These are phyloP conservation scores for Cucumis cinereus DNA, from an alignment of 306 rosid species.

Conservation along the genomic window DNA sequence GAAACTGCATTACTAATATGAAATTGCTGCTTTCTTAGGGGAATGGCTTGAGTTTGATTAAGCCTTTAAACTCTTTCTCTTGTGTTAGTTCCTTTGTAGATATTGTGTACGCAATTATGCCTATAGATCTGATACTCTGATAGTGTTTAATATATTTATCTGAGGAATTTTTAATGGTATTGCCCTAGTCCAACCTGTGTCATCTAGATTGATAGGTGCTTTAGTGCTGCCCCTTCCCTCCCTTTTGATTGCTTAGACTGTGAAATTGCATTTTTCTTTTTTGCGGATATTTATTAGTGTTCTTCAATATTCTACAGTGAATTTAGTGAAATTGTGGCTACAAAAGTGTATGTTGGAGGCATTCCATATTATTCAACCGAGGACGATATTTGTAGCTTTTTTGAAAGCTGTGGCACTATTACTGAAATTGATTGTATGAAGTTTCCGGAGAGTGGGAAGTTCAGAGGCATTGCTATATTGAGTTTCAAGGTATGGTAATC, in stretches of 20 bases:
- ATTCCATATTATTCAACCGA: constrained; percentile 88
- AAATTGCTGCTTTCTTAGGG: neutral
- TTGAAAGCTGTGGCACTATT: constrained; percentile 80
- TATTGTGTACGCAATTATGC: neutral
- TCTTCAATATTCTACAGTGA: constrained; percentile 29
- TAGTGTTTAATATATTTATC: neutral
- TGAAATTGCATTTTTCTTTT: neutral
- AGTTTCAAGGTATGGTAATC: constrained; percentile 57
- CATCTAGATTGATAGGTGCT: neutral
- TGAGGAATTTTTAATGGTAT: neutral
- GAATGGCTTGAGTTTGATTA: neutral
- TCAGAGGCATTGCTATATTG: constrained; percentile 84
- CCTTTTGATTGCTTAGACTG: neutral
- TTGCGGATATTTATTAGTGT: constrained; percentile 1
- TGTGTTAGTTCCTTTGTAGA: neutral
- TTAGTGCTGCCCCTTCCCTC: neutral
- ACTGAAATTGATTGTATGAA: constrained; percentile 80
- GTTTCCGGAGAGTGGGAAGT: constrained; percentile 87
- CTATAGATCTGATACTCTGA: neutral
- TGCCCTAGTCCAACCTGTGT: neutral
- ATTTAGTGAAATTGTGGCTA: constrained; percentile 23
- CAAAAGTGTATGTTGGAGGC: constrained; percentile 85
- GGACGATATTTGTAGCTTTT: constrained; percentile 83
- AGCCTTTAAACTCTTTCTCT: neutral
- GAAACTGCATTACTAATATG: neutral